Base-by-base conservation (phyloP, 1,284 basidiomycete genomes). In the Microstroma glucosiphilum region DNA sequence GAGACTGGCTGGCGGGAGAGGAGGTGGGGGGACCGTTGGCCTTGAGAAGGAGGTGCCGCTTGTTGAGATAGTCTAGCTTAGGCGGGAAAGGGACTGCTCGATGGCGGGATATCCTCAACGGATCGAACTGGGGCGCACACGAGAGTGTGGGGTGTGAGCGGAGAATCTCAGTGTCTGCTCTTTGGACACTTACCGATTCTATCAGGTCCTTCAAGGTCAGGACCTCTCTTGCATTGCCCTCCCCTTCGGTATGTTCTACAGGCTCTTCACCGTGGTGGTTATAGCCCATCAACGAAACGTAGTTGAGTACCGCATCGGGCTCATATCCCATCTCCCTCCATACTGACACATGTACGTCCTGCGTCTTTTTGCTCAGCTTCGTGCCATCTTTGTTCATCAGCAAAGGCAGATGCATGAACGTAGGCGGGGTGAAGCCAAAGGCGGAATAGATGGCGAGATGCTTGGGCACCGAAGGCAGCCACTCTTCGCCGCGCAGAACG, bases 401-500 rank as follows among this genome's bases (percentile, higher is more conserved):
- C 40, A 98, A 83, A 0, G 94, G 94, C 2, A 99, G 82, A 78
- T 98, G 96, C 0, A 88, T 94, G 69, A 93, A 98, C 63, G 85
- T 79, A 0, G 96, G 96, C 0, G 89, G 84, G 2, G 81, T 70
- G 55, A 91, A 82, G 0, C 84, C 85, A 7, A 99, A 84, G 2
- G 88, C 87, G 2, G 87, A 83, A 76, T 97, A 98, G 15, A 99
- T 82, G 70, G 91, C 88, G 13, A 96, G 84, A 79, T 99, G 94
- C 46, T 96, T 85, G 0, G 92, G 90, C n/a, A 94, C 84, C 0
- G 92, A 96, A 0, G 92, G 89, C 0, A 97, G 83, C 96, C 96
- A 98, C 85, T 98, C 94, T 58, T 97, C 94, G 49, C 96, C 96
- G 21, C 96, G 86, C 0, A 98, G 81, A 1, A 98, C 93, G 80